A percentile compares a stretch with the other conserved stretches of the same genome.
phyloP scores from a whole-genome alignment of 139 green algal species.

The Desmodesmus armatus region DNA sequence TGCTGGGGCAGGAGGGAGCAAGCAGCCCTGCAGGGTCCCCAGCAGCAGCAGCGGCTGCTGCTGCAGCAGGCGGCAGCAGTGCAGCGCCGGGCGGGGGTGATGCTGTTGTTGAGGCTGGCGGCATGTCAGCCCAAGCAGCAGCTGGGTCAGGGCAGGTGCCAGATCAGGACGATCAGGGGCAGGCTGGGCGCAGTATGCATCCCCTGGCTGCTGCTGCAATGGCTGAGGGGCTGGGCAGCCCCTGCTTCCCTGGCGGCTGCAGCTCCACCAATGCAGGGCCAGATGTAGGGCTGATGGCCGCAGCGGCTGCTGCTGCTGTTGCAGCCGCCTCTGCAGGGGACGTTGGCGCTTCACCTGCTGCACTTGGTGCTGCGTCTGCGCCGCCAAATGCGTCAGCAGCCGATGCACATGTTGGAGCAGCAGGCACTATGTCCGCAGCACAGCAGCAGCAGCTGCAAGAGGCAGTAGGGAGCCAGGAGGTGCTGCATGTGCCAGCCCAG shows the following conservation, averaged over 20 bases:
- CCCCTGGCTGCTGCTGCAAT: neutral
- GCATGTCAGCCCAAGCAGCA: neutral
- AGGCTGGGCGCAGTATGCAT: no score
- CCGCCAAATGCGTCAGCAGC: neutral
- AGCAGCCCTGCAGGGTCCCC: neutral
- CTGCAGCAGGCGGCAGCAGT: neutral
- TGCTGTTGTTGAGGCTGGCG: no score
- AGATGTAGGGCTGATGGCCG: no score
- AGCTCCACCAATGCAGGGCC: neutral
- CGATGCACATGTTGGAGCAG: neutral
- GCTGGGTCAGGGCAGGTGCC: neutral
- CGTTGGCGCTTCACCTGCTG: neutral
- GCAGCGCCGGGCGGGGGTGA: neutral
- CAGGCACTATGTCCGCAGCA: neutral
- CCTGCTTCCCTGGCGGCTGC: conserved; percentile 1
- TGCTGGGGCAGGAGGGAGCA: neutral
- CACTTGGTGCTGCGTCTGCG: neutral
- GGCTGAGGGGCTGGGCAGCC: neutral
- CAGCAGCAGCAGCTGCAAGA: conserved; percentile 6
- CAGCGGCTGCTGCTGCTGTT: neutral
- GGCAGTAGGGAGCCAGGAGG: neutral
- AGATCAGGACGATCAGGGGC: conserved; percentile 17
- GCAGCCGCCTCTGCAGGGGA: neutral
- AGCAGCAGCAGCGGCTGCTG: neutral
- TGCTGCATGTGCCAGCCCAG: no score